Evolutionary conservation across 768 basidiomycete genomes (phyloP).

Genomic region (Cubamyces sp.): DNA sequence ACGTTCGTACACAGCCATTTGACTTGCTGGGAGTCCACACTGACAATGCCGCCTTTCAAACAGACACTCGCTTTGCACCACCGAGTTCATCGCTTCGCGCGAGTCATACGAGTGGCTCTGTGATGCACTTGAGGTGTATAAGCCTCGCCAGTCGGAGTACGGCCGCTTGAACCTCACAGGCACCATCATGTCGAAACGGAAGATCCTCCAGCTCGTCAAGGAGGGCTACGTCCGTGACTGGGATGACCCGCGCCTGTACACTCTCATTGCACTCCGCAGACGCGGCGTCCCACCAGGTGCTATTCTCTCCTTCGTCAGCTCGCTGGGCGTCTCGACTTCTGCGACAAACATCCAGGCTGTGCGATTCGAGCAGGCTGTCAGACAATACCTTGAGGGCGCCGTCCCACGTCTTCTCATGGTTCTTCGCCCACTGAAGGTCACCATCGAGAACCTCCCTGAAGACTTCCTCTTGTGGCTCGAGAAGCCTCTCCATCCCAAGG

Average conservation of each 20-base stretch:
- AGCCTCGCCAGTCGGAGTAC: constrained; percentile 95
- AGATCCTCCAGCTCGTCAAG: constrained; percentile 86
- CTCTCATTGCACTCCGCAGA: constrained; percentile 91
- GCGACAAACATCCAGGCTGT: constrained; percentile 81
- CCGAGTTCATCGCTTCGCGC: constrained; percentile 93
- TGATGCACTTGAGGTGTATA: constrained; percentile 96
- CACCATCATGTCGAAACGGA: constrained; percentile 96
- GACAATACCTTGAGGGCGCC: constrained; percentile 86
- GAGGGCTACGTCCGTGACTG: constrained; percentile 86
- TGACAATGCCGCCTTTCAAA: background rate
- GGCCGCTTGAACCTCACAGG: constrained; percentile 93
- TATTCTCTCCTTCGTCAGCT: constrained; percentile 89
- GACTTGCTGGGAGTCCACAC: background rate
- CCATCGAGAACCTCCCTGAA: constrained; percentile 87
- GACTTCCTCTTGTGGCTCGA: constrained; percentile 83
- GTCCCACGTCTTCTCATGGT: constrained; percentile 93
- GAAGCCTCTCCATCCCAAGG: constrained; percentile 94
- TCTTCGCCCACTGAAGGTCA: constrained; percentile 85
- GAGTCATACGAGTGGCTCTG: constrained; percentile 99
- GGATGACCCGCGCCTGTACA: constrained; percentile 98
- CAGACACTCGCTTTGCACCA: constrained; percentile 96
- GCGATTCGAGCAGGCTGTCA: constrained; percentile 89
- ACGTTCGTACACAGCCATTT: constrained; percentile 63
- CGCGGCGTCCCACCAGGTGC: constrained; percentile 98
- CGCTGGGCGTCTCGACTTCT: constrained; percentile 90